phyloP scores from a whole-genome alignment of 805 yeast genomes.

The Yamadazyma nakazawae region DNA sequence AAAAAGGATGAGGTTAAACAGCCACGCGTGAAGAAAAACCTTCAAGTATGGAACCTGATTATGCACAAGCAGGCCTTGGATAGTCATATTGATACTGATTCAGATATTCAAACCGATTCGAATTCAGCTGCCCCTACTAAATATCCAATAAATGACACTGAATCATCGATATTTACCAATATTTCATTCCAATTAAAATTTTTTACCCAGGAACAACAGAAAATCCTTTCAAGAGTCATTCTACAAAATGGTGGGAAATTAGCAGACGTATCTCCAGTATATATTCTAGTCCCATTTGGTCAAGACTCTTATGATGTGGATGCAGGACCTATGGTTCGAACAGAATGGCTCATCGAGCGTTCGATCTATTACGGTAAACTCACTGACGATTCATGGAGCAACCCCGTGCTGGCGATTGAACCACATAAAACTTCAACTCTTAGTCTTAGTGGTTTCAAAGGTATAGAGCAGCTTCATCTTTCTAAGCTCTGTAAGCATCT shows the following conservation, averaged over 20 bases:
- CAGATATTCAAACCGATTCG: background rate
- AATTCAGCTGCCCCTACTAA: background rate
- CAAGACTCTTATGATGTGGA: background rate
- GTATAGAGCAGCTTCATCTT: conserved; percentile 70
- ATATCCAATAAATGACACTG: background rate
- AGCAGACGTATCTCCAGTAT: background rate
- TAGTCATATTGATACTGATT: background rate
- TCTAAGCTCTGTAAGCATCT: conserved; percentile 56
- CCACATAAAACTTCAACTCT: conserved; percentile 19
- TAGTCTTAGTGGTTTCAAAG: conserved; percentile 71
- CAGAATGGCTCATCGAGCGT: conserved; percentile 83
- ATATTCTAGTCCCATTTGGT: conserved; percentile 14
- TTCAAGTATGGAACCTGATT: conserved; percentile 44
- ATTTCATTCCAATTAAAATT: conserved; percentile 29
- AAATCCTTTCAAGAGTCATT: conserved; percentile 41
- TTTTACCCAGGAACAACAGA: conserved; percentile 35
- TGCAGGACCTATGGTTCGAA: conserved; percentile 34
- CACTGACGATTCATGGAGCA: conserved; percentile 60
- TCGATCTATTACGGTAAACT: conserved; percentile 55
- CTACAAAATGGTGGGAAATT: conserved; percentile 42
- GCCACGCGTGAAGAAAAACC: conserved; percentile 16
- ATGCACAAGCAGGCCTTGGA: conserved; percentile 22
- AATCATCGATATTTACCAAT: conserved; percentile 5
- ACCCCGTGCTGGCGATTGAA: conserved; percentile 29
- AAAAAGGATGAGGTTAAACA: conserved; percentile 22